Percentiles rank a stretch among this genome's conserved stretches.
Conservation (phyloP, 192 early-diverging fungal genomes). For the Backusella parvicylindrica region DNA sequence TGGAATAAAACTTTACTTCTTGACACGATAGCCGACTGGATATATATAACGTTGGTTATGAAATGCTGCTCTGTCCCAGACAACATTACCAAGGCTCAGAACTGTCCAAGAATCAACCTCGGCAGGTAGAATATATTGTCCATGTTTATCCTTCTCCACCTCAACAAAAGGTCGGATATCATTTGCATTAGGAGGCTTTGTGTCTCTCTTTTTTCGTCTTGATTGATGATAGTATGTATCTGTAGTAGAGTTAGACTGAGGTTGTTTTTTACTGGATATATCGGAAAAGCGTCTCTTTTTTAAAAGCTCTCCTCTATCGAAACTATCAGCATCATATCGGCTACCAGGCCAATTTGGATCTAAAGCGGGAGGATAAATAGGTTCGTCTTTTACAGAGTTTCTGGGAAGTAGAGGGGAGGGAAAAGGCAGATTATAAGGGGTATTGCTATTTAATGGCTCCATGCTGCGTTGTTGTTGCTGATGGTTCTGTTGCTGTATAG, state of each 20-base stretch:
- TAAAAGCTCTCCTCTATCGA: neutral
- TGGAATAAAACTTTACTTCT: conserved; percentile 34
- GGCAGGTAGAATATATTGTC: conserved; percentile 74
- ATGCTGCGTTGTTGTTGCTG: neutral
- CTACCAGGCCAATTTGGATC: conserved; percentile 12
- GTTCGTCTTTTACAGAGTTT: neutral
- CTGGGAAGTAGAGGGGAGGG: neutral
- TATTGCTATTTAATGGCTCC: neutral
- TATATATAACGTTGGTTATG: conserved; percentile 92
- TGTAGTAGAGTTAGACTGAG: neutral
- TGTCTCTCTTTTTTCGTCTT: conserved; percentile 34
- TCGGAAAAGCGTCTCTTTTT: conserved; percentile 7
- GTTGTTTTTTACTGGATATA: neutral
- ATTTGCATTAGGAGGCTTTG: conserved; percentile 33
- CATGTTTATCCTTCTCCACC: conserved; percentile 54
- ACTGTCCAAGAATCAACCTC: conserved; percentile 79
- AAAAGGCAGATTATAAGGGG: neutral
- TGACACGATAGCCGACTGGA: conserved; percentile 84
- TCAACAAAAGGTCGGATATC: conserved; percentile 31
- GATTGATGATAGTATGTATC: conserved; percentile 23
- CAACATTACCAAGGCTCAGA: conserved; percentile 62
- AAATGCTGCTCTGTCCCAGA: conserved; percentile 73
- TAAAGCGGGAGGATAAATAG: neutral
- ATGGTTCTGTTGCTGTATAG: neutral
- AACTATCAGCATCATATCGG: conserved; percentile 4